phyloP scores from a whole-genome alignment of 805 yeast species.

The Tetrapisispora taiwanensis region DNA sequence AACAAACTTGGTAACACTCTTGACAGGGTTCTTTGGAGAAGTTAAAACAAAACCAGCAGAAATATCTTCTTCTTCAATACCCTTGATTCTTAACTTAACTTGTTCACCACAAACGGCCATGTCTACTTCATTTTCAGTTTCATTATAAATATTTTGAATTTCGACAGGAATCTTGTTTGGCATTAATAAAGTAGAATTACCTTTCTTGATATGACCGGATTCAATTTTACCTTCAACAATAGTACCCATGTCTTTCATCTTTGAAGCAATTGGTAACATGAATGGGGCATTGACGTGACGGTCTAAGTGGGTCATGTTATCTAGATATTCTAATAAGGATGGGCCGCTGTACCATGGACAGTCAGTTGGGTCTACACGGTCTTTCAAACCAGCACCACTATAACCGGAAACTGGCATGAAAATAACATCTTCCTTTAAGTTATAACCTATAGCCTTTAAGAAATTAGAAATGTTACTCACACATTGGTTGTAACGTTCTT shows the following conservation, averaged over 20 bases:
- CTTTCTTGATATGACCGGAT: slow-evolving; percentile 85
- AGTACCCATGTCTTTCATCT: slow-evolving; percentile 95
- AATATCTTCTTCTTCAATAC: slow-evolving; percentile 95
- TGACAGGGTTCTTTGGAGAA: slow-evolving; percentile 77
- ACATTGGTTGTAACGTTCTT: slow-evolving; percentile 94
- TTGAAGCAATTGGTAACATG: slow-evolving; percentile 91
- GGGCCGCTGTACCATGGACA: slow-evolving; percentile 97
- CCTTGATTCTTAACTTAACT: slow-evolving; percentile 84
- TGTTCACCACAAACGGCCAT: slow-evolving; percentile 94
- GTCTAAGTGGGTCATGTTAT: slow-evolving; percentile 65
- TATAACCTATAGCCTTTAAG: slow-evolving; percentile 84
- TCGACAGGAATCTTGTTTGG: slow-evolving; percentile 82
- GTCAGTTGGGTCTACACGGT: slow-evolving; percentile 54
- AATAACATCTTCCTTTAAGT: slow-evolving; percentile 67
- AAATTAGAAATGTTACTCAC: slow-evolving; percentile 66
- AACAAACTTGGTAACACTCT: slow-evolving; percentile 81
- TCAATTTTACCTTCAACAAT: slow-evolving; percentile 97
- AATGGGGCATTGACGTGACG: slow-evolving; percentile 91
- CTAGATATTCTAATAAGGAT: slow-evolving; percentile 80
- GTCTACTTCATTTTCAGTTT: slow-evolving; percentile 89
- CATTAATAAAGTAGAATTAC: slow-evolving; percentile 70
- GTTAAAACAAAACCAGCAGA: slow-evolving; percentile 87
- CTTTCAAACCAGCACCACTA: slow-evolving; percentile 95
- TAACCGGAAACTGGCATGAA: slow-evolving; percentile 98
- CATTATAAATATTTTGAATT: slow-evolving; percentile 80